These are phyloP conservation scores for Cronartium quercuum DNA, from an alignment of 1,284 basidiomycete genomes.

Conservation along the genomic window DNA sequence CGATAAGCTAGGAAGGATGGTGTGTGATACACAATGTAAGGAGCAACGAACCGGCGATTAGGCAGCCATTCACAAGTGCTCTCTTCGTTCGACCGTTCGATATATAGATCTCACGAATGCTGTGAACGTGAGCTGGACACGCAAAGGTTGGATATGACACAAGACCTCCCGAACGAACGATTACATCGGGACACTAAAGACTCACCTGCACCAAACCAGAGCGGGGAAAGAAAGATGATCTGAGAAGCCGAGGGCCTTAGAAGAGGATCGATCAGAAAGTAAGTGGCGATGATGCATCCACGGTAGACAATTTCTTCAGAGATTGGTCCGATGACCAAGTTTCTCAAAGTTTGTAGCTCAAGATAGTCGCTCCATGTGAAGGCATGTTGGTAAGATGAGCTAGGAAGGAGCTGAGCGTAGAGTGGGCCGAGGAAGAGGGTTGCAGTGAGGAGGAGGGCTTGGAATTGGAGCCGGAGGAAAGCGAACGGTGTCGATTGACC, in stretches of 20 bases:
- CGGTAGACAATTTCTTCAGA: conserved; percentile 92
- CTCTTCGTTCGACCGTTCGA: conserved; percentile 59
- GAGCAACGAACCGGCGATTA: background rate
- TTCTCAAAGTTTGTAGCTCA: conserved; percentile 65
- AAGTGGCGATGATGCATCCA: conserved; percentile 69
- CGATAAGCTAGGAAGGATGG: background rate
- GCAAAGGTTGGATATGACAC: background rate
- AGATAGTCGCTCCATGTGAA: background rate
- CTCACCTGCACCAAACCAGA: conserved; percentile 68
- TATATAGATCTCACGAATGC: conserved; percentile 75
- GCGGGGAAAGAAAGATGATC: conserved; percentile 72
- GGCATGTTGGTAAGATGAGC: conserved; percentile 60
- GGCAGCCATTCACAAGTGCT: background rate
- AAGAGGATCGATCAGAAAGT: conserved; percentile 62
- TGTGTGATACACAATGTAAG: background rate
- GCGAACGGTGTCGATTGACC: conserved; percentile 9
- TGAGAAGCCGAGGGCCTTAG: conserved; percentile 46
- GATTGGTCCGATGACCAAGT: conserved; percentile 63
- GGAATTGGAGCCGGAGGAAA: conserved; percentile 38
- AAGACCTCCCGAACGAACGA: background rate
- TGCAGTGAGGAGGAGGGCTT: conserved; percentile 59
- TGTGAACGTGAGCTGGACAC: conserved; percentile 71
- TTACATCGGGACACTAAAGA: background rate
- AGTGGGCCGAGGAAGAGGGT: conserved; percentile 77
- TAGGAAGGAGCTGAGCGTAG: conserved; percentile 58